Conservation (phyloP, 352 stramenopile genomes). For the Phytophthora crassamura region DNA sequence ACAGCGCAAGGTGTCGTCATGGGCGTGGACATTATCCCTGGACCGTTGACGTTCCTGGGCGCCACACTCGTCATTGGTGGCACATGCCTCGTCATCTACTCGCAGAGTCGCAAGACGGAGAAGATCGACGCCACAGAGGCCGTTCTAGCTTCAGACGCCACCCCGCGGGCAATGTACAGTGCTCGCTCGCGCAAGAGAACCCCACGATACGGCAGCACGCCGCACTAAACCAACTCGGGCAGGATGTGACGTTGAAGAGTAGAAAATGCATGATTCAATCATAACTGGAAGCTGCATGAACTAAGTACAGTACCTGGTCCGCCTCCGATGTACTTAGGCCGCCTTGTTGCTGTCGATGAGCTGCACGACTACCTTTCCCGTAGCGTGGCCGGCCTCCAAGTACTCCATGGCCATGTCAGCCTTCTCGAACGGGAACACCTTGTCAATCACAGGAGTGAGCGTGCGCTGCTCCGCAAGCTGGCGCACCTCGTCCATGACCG, state of each 20-base stretch:
- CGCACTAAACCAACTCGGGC: slow-evolving; percentile 12
- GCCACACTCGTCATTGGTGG: slow-evolving; percentile 79
- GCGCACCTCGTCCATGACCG: slow-evolving; percentile 59
- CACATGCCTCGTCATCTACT: slow-evolving; percentile 80
- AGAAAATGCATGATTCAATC: slow-evolving; percentile 16
- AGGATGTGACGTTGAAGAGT: slow-evolving; percentile 9
- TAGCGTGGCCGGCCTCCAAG: slow-evolving; percentile 62
- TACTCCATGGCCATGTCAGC: slow-evolving; percentile 68
- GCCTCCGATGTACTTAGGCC: slow-evolving; percentile 4
- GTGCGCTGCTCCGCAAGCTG: slow-evolving; percentile 47
- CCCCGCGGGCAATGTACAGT: slow-evolving; percentile 69
- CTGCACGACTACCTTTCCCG: slow-evolving; percentile 75
- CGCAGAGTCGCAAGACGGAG: slow-evolving; percentile 82
- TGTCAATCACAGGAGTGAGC: slow-evolving; percentile 69
- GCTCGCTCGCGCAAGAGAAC: slow-evolving; percentile 57
- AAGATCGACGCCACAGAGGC: slow-evolving; percentile 81
- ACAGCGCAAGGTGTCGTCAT: slow-evolving; percentile 76
- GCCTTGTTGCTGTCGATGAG: slow-evolving; percentile 39
- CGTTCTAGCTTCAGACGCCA: slow-evolving; percentile 63
- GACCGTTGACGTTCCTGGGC: slow-evolving; percentile 72
- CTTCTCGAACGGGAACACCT: slow-evolving; percentile 76
- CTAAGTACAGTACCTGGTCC: neutral
- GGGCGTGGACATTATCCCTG: slow-evolving; percentile 79
- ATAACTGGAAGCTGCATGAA: neutral
- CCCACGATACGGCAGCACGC: slow-evolving; percentile 57